Conservation (phyloP, 129 eudicot genomes). For the Tanacetum coccineum region DNA sequence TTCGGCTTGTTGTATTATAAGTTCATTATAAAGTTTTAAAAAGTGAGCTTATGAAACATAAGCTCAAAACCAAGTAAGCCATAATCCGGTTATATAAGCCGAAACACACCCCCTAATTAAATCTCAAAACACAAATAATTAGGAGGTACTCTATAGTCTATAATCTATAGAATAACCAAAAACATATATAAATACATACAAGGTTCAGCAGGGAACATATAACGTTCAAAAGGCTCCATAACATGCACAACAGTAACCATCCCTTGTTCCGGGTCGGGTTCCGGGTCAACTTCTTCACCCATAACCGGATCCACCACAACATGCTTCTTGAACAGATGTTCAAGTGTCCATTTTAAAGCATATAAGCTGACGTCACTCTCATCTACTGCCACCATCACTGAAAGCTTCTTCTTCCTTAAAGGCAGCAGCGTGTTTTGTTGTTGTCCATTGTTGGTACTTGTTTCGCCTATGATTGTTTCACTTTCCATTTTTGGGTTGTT, state of each 20-base stretch:
- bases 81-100: no score
- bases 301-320: neutral
- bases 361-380: conserved; percentile 64
- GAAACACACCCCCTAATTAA: no score
- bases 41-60: no score
- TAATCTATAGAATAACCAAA: no score
- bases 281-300: neutral
- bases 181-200: conserved; percentile 22
- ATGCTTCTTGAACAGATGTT: conserved; percentile 23
- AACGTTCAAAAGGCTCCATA: conserved; percentile 45
- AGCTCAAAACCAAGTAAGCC: no score
- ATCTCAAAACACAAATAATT: no score
- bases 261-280: conserved; percentile 29
- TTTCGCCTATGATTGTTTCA: neutral
- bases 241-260: conserved; percentile 50
- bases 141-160: no score
- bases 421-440: no score
- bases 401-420: conserved; percentile 24
- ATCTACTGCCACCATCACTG: conserved; percentile 59
- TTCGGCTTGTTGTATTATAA: no score
- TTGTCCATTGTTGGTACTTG: no score
- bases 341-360: conserved; percentile 55
- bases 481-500: neutral
- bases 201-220: conserved; percentile 53
- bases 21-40: no score